phyloP scores from a whole-genome alignment of 495 filamentous ascomycete species.

The Tuber aestivum region DNA sequence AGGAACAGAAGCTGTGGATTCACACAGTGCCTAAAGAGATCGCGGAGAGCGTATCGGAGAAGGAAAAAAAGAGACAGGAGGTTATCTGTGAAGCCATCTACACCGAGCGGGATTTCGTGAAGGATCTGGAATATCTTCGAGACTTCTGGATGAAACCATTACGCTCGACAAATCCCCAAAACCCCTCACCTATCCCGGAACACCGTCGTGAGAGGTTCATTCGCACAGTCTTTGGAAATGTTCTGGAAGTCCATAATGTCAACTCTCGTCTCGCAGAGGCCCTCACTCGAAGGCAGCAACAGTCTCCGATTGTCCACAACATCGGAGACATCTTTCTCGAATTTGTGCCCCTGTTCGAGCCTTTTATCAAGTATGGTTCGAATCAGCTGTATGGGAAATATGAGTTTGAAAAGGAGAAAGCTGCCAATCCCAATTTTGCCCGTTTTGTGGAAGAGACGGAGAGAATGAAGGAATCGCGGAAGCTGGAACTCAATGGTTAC shows the following conservation, averaged over 20 bases:
- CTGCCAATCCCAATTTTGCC: slow-evolving; percentile 74
- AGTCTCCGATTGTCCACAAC: slow-evolving; percentile 76
- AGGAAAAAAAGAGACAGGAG: slow-evolving; percentile 95
- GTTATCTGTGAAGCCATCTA: slow-evolving; percentile 98
- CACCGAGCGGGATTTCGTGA: slow-evolving; percentile 97
- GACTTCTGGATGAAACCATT: slow-evolving; percentile 99
- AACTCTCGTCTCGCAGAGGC: slow-evolving; percentile 81
- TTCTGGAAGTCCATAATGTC: slow-evolving; percentile 86
- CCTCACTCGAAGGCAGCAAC: slow-evolving; percentile 83
- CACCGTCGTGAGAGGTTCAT: slow-evolving; percentile 84
- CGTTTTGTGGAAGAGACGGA: slow-evolving; percentile 97
- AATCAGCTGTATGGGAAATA: slow-evolving; percentile 96
- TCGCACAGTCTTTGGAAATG: slow-evolving; percentile 89
- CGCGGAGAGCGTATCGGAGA: slow-evolving; percentile 77
- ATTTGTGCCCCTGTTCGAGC: slow-evolving; percentile 84
- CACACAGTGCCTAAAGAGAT: slow-evolving; percentile 95
- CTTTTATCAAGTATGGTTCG: slow-evolving; percentile 94
- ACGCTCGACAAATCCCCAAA: slow-evolving; percentile 58
- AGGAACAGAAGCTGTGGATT: slow-evolving; percentile 99
- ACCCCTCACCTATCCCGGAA: slow-evolving; percentile 78
- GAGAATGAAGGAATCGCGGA: slow-evolving; percentile 88
- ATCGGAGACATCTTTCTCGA: slow-evolving; percentile 93
- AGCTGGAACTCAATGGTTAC: slow-evolving; percentile 96
- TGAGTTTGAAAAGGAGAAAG: slow-evolving; percentile 94
- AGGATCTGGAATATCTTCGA: slow-evolving; percentile 93